Base-by-base conservation (phyloP, 768 basidiomycete species). In the Mycena galopus region DNA sequence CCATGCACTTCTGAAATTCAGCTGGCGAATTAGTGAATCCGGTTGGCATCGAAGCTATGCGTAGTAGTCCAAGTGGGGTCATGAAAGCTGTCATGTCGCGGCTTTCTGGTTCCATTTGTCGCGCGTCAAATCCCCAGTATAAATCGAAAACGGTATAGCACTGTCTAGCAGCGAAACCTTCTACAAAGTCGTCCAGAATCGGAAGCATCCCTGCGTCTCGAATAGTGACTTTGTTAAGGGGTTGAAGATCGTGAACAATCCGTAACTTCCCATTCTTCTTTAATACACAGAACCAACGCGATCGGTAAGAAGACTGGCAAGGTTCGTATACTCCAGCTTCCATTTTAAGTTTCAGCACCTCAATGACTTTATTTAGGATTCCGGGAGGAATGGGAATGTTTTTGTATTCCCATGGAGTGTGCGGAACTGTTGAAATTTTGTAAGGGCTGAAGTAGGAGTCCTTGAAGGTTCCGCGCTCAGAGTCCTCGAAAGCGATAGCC, bases 251-350 rank as follows among this genome's bases (percentile, higher is more conserved):
- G 55, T 75, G 73, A 2, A 75, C 73, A 25, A 71, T 67, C 11
- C 70, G 2, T 2, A 82, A 58, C 0, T 72, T 73, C 3, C 77
- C 63, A 50, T 56, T 71, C 33, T 74, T 74, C 56, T 74, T 74
- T 1, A 71, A 10, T 11, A 74, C 64, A 39, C 73, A 74, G 32
- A 75, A 75, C 73, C 70, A 75, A n/a, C 65, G 59, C 3, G 71
- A 67, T 25, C 71, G 47, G 51, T 74, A n/a, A n/a, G n/a, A n/a
- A n/a, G n/a, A n/a, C n/a, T n/a, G n/a, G n/a, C n/a, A n/a, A n/a
- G n/a, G n/a, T 23, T 50, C n/a, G 23, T 50, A 50, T 23, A 50
- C 47, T 6, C 47, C 47, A 4, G 47, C 47, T 6, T 53, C 64
- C 39, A 74, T 67, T 30, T 74, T 74, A 4, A 64, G 32, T 44